Conservation (phyloP, 805 yeast genomes). For the Allodekkera sacchari region DNA sequence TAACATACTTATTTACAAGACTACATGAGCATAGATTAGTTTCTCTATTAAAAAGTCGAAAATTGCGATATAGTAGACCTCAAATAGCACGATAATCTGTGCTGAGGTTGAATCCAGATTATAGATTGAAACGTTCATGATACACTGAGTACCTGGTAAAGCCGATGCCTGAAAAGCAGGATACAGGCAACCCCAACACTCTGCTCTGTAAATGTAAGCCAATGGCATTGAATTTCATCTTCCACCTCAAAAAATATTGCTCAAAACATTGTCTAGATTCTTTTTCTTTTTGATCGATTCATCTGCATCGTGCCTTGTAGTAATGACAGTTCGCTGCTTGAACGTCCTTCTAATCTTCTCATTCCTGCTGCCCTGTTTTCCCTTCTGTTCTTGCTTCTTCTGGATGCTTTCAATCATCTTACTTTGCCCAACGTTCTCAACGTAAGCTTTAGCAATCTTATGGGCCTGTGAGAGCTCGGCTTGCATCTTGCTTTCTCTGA, state of each 20-base stretch:
- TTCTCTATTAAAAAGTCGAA: too few relatives aligned
- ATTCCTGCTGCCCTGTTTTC: slow-evolving; percentile 16
- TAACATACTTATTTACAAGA: too few relatives aligned
- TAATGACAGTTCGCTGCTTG: slow-evolving; percentile 60
- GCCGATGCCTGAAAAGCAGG: too few relatives aligned
- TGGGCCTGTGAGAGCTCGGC: slow-evolving; percentile 86
- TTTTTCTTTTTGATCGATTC: slow-evolving; percentile 30
- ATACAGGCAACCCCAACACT: not conserved
- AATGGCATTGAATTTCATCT: not conserved
- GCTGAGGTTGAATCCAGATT: too few relatives aligned
- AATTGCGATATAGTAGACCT: too few relatives aligned
- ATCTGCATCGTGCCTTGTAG: slow-evolving; percentile 59
- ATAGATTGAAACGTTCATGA: too few relatives aligned
- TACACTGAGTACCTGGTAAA: too few relatives aligned
- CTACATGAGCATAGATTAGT: too few relatives aligned
- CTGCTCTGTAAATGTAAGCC: not conserved
- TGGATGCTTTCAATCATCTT: slow-evolving; percentile 69
- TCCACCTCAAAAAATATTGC: slow-evolving; percentile 49
- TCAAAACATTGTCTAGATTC: slow-evolving; percentile 39
- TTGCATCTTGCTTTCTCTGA: slow-evolving; percentile 78
- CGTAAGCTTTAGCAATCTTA: slow-evolving; percentile 75
- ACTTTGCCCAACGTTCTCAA: slow-evolving; percentile 77
- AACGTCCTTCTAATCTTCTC: slow-evolving; percentile 45
- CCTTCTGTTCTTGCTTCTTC: slow-evolving; percentile 34
- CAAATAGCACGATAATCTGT: too few relatives aligned